Base-by-base conservation (phyloP, 495 filamentous ascomycete genomes). In the Aspergillus biplanus region DNA sequence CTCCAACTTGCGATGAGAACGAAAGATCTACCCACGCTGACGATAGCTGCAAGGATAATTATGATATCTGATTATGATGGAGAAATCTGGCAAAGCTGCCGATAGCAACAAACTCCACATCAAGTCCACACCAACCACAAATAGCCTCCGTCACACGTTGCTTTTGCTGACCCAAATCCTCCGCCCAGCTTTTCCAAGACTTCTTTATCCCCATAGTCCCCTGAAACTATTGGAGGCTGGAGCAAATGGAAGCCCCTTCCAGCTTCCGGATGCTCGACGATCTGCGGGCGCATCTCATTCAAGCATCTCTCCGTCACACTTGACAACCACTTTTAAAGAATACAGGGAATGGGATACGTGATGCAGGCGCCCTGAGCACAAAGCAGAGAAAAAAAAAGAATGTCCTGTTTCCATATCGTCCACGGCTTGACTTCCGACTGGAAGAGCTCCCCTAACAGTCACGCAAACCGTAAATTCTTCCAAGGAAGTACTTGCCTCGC, bases 41-140 rank as follows among this genome's bases (percentile, higher is more conserved):
- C 34, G 56, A 59, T 59, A 59, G 33, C 44, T 46, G 44, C 44
- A 37, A 33, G 56, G 34, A 50, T 33, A 31, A 31, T 56, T 50
- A 60, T 65, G 50, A 52, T 35, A 55, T 64, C 56, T 18, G 50
- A 59, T 62, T 56, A 56, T 47, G 13, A 12, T 56, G 59, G 32
- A 16, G 42, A 50, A 56, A 39, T 42, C 18, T 16, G 32, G 21
- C 49, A 44, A 50, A 54, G 59, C 52, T 53, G 42, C 64, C 63
- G 72, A 74, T 74, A 75, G 73, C 70, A 67, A 37, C 15, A 11
- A 27, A 21, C 21, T 27, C 21, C 21, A 27, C 21, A 27, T 27
- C 21, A 46, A 44, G 9, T 27, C 21, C 32, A 55, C 48, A 56
- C 74, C 74, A 76, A 76, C 74, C 74, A 76, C 72, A 72, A 32